Evolutionary conservation across 1,284 basidiomycete genomes (phyloP).

Genomic region (Peniophora sp.): DNA sequence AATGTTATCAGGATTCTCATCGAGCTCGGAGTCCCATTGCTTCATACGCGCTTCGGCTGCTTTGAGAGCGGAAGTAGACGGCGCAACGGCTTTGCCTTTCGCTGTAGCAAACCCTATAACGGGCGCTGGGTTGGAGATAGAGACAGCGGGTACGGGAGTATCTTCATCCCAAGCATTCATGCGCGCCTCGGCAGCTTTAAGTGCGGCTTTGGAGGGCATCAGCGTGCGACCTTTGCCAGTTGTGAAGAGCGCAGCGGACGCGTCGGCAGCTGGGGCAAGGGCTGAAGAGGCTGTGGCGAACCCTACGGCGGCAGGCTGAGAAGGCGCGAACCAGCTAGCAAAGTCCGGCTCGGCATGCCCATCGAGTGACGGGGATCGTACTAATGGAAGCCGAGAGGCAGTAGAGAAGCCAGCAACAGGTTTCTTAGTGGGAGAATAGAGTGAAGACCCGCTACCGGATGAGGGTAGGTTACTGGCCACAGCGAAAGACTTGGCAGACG

Average conservation of each 20-base stretch:
- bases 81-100: conserved; percentile 27
- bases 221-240: background rate
- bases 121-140: background rate
- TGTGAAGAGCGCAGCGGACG: background rate
- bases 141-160: background rate
- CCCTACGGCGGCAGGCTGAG: background rate
- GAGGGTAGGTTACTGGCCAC: too few species aligned
- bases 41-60: conserved; percentile 47
- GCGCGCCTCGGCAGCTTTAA: background rate
- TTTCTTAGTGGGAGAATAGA: too few species aligned
- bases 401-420: conserved; percentile 2
- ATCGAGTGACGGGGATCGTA: background rate
- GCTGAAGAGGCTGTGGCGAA: background rate
- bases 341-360: background rate
- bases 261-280: background rate
- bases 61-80: conserved; percentile 51
- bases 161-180: background rate
- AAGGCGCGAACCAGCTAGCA: background rate
- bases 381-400: background rate
- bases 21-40: conserved; percentile 45
- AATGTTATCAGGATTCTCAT: conserved; percentile 10
- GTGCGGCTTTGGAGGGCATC: background rate
- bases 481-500: too few species aligned
- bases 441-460: too few species aligned
- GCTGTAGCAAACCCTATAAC: conserved; percentile 5